phyloP scores from a whole-genome alignment of 2,329 filamentous ascomycete genomes.

The Trichoderma koningii region DNA sequence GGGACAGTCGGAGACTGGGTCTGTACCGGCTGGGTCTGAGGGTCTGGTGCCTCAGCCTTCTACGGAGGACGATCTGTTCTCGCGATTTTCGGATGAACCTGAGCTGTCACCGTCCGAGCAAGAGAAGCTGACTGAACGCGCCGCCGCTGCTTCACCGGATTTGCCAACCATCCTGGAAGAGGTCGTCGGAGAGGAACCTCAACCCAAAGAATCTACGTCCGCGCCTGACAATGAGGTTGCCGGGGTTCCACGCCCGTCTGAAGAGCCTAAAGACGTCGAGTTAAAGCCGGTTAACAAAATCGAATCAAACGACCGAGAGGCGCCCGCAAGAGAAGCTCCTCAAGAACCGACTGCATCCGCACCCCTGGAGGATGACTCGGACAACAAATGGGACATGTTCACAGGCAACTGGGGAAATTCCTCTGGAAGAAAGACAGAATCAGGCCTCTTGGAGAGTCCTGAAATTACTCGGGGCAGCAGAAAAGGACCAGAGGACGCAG shows the following conservation, averaged over 20 bases:
- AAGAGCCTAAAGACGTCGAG: not conserved
- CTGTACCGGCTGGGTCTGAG: not conserved
- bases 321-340: not conserved
- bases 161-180: conserved; percentile 9
- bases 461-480: not conserved
- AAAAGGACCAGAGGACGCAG: not conserved
- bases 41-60: too few species aligned
- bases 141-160: not conserved
- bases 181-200: not conserved
- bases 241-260: not conserved
- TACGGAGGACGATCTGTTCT: not conserved
- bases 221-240: not conserved
- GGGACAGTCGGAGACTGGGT: not conserved
- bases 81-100: not conserved
- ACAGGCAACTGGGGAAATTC: conserved; percentile 23
- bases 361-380: conserved; percentile 20
- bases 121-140: not conserved
- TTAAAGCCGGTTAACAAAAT: not conserved
- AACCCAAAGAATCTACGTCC: not conserved
- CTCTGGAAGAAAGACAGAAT: conserved; percentile 43
- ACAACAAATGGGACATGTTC: conserved; percentile 24
- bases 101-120: not conserved
- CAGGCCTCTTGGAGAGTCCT: conserved; percentile 26
- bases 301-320: not conserved
- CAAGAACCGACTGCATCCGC: not conserved